Conservation (phyloP, 2,329 filamentous ascomycete species). For the Colletotrichum theobromicola region DNA sequence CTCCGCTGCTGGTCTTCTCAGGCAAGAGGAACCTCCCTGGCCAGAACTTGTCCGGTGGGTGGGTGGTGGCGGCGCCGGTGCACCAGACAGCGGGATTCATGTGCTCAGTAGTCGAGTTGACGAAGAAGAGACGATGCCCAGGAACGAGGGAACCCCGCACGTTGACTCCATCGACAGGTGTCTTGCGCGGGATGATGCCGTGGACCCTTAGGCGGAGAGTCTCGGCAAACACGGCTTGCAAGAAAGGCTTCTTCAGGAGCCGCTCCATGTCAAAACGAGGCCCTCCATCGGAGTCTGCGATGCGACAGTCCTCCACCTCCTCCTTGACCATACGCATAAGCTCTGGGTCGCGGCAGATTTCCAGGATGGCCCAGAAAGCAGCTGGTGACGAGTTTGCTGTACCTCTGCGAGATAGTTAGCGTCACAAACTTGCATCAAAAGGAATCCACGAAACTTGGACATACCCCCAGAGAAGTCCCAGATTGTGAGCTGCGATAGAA, state of each 20-base stretch:
- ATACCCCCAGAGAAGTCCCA: not conserved
- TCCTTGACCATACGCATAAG: not conserved
- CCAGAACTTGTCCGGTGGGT: not conserved
- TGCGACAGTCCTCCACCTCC: not conserved
- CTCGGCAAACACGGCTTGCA: not conserved
- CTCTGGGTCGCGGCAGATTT: not conserved
- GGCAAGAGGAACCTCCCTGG: not conserved
- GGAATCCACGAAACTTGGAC: rapidly evolving
- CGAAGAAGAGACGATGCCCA: not conserved
- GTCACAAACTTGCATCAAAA: not conserved
- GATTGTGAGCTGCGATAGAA: not conserved
- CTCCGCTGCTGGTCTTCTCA: not conserved
- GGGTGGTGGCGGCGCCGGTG: not conserved
- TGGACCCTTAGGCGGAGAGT: not conserved
- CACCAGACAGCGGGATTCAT: not conserved
- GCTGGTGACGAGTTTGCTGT: not conserved
- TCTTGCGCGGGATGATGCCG: not conserved
- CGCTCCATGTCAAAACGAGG: not conserved
- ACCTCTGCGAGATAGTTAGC: not conserved
- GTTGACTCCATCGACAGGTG: not conserved
- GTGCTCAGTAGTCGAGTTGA: not conserved
- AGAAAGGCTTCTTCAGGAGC: not conserved
- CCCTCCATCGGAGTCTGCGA: not conserved
- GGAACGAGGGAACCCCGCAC: not conserved
- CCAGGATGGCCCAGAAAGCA: not conserved